Evolutionary conservation across 139 green algal genomes (phyloP).

Genomic region (Edaphochlamys debaryana): DNA sequence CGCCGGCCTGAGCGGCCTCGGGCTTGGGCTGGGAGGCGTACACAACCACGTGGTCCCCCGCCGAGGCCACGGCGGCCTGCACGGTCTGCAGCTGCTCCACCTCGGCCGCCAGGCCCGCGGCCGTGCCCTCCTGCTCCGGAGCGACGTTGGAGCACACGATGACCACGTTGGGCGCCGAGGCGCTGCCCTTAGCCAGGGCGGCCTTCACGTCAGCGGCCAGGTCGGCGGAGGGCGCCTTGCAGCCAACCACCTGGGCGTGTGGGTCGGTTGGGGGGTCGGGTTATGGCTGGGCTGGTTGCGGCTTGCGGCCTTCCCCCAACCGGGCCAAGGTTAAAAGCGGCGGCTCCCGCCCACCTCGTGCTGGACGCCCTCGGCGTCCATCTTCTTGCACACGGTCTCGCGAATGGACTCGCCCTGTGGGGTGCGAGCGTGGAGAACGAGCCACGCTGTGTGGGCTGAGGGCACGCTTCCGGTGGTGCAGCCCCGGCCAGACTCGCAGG

Average conservation of each 20-base stretch:
- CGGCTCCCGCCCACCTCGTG: conserved; percentile 30
- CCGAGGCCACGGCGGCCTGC: conserved; percentile 21
- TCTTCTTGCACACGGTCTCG: conserved; percentile 30
- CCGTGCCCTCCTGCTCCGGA: background rate
- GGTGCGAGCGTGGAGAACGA: no score
- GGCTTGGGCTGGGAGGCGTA: conserved; percentile 6
- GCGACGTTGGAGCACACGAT: conserved; percentile 5
- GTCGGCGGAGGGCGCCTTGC: conserved; percentile 1
- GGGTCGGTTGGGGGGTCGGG: no score
- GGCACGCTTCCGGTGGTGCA: no score
- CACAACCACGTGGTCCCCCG: background rate
- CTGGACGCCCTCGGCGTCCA: conserved; percentile 1
- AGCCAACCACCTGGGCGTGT: conserved; percentile 26
- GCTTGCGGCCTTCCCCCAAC: no score
- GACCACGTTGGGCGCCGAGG: background rate
- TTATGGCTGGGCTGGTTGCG: no score
- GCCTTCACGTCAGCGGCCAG: conserved; percentile 4
- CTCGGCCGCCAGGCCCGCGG: conserved; percentile 27
- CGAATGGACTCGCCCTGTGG: conserved; percentile 13
- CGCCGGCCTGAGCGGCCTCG: background rate
- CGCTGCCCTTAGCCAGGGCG: background rate
- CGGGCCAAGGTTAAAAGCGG: no score
- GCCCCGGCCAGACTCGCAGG: no score
- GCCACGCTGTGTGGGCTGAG: no score
- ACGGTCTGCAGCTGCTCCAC: conserved; percentile 41